Conservation (phyloP, 1,284 basidiomycete species). For the Cutaneotrichosporon cavernicola region DNA sequence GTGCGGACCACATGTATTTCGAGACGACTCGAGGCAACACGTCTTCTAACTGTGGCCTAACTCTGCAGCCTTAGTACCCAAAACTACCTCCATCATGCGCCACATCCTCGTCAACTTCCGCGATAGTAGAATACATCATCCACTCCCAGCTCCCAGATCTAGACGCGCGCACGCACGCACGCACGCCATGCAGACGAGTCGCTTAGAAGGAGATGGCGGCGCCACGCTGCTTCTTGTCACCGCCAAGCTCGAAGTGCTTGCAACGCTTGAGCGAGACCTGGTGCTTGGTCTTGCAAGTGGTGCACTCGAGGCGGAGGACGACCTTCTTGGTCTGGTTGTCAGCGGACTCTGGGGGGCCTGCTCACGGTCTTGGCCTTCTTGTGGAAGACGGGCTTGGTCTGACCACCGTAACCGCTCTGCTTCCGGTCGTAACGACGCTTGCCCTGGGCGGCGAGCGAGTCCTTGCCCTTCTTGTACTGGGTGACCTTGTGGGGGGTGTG, state of each 20-base stretch:
- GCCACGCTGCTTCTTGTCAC: constrained; percentile 99
- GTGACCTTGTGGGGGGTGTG: constrained; percentile 98
- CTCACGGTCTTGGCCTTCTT: constrained; percentile 57
- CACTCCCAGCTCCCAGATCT: constrained; percentile 19
- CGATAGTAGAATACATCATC: constrained; percentile 26
- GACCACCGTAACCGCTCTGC: constrained; percentile 99
- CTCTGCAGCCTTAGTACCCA: no score
- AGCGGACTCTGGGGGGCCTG: constrained; percentile 12
- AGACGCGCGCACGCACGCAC: neutral
- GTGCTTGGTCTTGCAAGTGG: constrained; percentile 98
- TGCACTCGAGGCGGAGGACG: constrained; percentile 96
- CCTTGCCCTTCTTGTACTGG: constrained; percentile 99
- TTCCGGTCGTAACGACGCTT: constrained; percentile 99
- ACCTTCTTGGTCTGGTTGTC: constrained; percentile 84
- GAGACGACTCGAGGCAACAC: no score
- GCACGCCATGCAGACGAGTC: neutral
- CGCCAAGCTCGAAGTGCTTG: constrained; percentile 99
- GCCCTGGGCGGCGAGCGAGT: constrained; percentile 93
- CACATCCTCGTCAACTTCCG: neutral
- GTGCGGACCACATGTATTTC: no score
- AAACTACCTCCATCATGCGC: no score
- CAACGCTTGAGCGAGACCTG: constrained; percentile 94
- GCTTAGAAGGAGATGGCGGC: constrained; percentile 39
- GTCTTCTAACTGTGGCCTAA: no score
- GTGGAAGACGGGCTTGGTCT: constrained; percentile 99